phyloP scores from a whole-genome alignment of 805 yeast genomes.

The Hyphopichia homilentoma region DNA sequence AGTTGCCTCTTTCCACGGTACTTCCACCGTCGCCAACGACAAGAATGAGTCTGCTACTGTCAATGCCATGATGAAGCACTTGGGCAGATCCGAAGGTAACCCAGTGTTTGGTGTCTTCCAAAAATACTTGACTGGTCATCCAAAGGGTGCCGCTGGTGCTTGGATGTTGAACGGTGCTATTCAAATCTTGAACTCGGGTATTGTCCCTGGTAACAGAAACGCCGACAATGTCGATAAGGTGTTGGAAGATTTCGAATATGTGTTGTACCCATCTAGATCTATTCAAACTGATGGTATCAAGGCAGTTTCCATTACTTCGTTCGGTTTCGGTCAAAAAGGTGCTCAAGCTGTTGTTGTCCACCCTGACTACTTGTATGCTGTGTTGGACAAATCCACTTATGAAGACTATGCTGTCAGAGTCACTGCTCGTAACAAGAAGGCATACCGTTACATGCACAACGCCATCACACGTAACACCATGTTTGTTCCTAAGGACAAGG shows the following conservation, averaged over 20 bases:
- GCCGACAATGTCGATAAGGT: conserved; percentile 92
- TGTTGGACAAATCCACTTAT: conserved; percentile 69
- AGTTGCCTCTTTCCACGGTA: conserved; percentile 98
- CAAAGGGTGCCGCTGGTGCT: conserved; percentile 99
- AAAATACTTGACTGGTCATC: conserved; percentile 98
- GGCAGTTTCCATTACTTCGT: conserved; percentile 95
- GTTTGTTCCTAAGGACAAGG: conserved; percentile 88
- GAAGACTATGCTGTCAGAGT: conserved; percentile 70
- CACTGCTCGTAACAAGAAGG: conserved; percentile 74
- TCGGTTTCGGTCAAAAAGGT: conserved; percentile 99
- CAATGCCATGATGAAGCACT: conserved; percentile 87
- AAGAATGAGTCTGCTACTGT: conserved; percentile 95
- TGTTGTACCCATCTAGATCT: conserved; percentile 90
- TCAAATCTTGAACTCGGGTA: conserved; percentile 86
- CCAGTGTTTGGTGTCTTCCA: conserved; percentile 98
- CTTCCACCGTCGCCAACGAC: conserved; percentile 97
- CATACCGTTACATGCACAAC: conserved; percentile 93
- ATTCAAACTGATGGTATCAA: conserved; percentile 95
- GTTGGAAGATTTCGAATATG: conserved; percentile 80
- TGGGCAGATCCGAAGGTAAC: conserved; percentile 97
- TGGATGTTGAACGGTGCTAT: conserved; percentile 99
- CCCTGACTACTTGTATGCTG: conserved; percentile 89
- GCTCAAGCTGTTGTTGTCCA: conserved; percentile 91
- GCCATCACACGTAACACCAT: conserved; percentile 87
- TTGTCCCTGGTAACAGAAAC: conserved; percentile 98